Percentiles rank a stretch among this genome's conserved stretches.
These are phyloP conservation scores for Plantago elongata DNA, from an alignment of 257 asterid genomes.

Conservation along the genomic window DNA sequence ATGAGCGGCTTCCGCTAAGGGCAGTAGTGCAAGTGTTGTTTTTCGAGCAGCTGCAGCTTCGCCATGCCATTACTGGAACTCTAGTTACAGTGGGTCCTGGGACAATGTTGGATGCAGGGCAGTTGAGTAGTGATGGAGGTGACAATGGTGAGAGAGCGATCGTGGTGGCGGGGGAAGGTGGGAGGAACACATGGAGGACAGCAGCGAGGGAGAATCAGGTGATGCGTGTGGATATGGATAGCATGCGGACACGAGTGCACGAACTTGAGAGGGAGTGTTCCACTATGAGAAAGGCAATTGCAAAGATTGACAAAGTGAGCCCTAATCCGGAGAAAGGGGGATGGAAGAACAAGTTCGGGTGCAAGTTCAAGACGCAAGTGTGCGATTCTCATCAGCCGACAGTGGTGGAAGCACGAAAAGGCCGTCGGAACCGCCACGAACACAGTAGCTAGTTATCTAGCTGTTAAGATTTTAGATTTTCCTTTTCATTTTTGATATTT, in stretches of 20 bases:
- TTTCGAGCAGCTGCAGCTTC: constrained; percentile 98
- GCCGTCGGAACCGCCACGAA: constrained; percentile 48
- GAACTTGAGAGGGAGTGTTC: constrained; percentile 84
- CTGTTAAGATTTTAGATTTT: constrained; percentile 13
- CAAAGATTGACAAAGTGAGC: constrained; percentile 50
- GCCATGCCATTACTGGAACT: constrained; percentile 87
- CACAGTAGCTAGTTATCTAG: constrained; percentile 4
- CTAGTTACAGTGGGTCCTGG: constrained; percentile 43
- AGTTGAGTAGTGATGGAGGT: constrained; percentile 24
- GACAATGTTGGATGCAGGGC: constrained; percentile 22
- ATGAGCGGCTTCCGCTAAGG: constrained; percentile 87
- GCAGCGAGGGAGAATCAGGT: constrained; percentile 86
- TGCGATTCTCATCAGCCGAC: constrained; percentile 88
- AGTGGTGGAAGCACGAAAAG: constrained; percentile 47
- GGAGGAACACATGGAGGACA: constrained; percentile 51
- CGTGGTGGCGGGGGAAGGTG: constrained; percentile 27
- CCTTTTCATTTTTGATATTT: background rate
- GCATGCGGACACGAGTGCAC: constrained; percentile 80
- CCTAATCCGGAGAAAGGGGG: constrained; percentile 35
- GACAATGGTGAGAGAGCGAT: constrained; percentile 21
- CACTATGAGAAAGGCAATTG: constrained; percentile 66
- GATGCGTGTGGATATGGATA: constrained; percentile 76
- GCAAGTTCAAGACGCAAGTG: constrained; percentile 87
- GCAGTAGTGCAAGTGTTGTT: constrained; percentile 94
- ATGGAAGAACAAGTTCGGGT: constrained; percentile 75